Base-by-base conservation (phyloP, 2,329 filamentous ascomycete species). In the Hortaea werneckii region DNA sequence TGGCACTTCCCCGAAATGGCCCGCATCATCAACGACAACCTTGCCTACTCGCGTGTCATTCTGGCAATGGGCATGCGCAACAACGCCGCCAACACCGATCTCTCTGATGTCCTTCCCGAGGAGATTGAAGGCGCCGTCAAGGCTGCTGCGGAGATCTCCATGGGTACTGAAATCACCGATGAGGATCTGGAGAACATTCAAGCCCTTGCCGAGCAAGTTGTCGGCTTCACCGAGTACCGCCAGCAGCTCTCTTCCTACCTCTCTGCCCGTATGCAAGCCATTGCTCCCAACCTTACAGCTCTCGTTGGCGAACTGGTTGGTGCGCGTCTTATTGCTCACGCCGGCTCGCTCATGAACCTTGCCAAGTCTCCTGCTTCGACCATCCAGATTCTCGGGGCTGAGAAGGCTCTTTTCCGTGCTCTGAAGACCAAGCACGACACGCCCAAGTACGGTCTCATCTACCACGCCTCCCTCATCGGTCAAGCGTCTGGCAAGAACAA, bases 1-100 rank as follows among this genome's bases (percentile, higher is more conserved):
- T 98, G 92, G 92, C 92, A 96, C 71, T 98, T 96, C 75, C 92
- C 92, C 37, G 92, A 98, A 74, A 82, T 98, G 77, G 89, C 87
- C 63, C 90, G 89, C 72, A 95, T 96, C 63, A 77, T 95, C 57
- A 94, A 94, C 68, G 92, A 98, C 76, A 98, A 98, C 71, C 73
- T 95, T 52, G 89, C 89, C 54, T 98, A 95, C 66, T 82, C 89
- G 49, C 83, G 83, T 56, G 82, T 98, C 48, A 87, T 98, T 48
- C 72, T 95, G 42, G 79, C 83, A 54, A 86, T 94, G 74, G 92
- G 92, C 57, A 87, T 94, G 78, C 84, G 92, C 54, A 80, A 83
- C 54, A 88, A 87, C 63, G 84, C 84, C 50, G 74, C 80, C 53
- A 77, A 78, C 44, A 78, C 80, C 35, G 80, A 98, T 63, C 79